Conservation (phyloP, 208 protist genomes). For the Blastocrithidia nonstop region DNA sequence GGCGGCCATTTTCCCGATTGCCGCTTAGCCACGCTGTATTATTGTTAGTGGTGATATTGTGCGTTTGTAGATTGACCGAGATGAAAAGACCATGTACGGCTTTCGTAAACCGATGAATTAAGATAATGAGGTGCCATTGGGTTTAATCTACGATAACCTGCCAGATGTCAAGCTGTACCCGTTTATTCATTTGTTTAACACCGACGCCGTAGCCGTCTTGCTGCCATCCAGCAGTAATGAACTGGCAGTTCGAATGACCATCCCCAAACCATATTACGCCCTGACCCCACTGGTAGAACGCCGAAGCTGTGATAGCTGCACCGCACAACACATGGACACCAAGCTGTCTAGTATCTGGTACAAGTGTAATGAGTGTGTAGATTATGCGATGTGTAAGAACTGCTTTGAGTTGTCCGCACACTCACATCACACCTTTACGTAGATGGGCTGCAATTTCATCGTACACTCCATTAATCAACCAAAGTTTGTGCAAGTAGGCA, state of each 20-base stretch:
- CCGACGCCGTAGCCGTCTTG: conserved; percentile 74
- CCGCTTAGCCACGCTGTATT: conserved; percentile 65
- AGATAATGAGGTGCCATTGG: conserved; percentile 51
- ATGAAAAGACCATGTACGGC: conserved; percentile 57
- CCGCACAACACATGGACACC: conserved; percentile 29
- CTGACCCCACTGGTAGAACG: conserved; percentile 25
- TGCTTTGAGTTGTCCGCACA: conserved; percentile 72
- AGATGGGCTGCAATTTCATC: conserved; percentile 47
- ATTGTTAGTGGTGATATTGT: conserved; percentile 81
- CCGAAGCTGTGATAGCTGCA: conserved; percentile 61
- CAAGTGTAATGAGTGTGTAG: conserved; percentile 83
- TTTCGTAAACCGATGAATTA: conserved; percentile 68
- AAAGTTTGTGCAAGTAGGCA: conserved; percentile 19
- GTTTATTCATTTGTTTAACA: conserved; percentile 84
- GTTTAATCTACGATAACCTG: conserved; percentile 72
- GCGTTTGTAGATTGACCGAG: conserved; percentile 65
- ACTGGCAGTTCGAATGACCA: conserved; percentile 41
- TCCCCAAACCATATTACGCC: conserved; percentile 57
- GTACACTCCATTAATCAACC: conserved; percentile 40
- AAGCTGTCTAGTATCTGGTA: conserved; percentile 41
- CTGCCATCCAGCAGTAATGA: conserved; percentile 27
- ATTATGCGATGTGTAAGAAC: conserved; percentile 69
- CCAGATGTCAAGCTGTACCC: conserved; percentile 46
- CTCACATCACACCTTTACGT: conserved; percentile 75
- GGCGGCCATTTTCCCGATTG: conserved; percentile 32